Base-by-base conservation (phyloP, 2,329 filamentous ascomycete species). In the Cadophora luteo-olivacea region DNA sequence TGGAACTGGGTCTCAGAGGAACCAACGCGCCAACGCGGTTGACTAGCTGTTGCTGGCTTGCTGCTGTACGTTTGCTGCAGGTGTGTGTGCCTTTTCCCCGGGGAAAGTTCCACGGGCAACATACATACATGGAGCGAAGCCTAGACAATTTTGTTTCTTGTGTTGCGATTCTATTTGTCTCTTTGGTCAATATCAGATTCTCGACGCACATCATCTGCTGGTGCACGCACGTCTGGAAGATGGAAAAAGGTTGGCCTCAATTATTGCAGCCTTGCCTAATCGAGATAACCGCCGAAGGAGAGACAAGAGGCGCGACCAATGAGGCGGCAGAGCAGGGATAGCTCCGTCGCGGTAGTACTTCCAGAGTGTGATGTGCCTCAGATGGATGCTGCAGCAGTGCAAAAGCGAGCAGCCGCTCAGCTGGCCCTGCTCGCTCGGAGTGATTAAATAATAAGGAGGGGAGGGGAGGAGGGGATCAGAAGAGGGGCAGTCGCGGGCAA, bases 261-360 rank as follows among this genome's bases (percentile, higher is more conserved):
- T 61, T 55, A 67, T 69, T 71, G 66, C 66, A 74, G 71, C 73
- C 71, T 74, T 75, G 65, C 75, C 75, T 70, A 73, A 77, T 77
- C 72, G 69, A 77, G 75, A 75, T 77, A 75, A 72, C 72, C 74
- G 75, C 75, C 76, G 76, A 75, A 33, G 69, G 62, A 71, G 69
- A 70, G 66, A 64, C 67, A 72, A 65, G 65, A 69, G 72, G 57
- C 70, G 70, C 70, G 64, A 55, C 75, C 74, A 77, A 75, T 77
- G 54, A 71, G 58, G 68, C 69, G 38, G 61, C 64, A 68, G 54
- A 67, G 66, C 75, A 75, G 70, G 76, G 76, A 69, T 72, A 16
- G 38, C 32, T 33, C 60, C 48, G 65, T 72, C 71, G 73, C 73
- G 72, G 73, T 72, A 74, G 72, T 71, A 69, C 70, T 64, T 72